Base-by-base conservation (phyloP, 768 basidiomycete genomes). In the Suillus variegatus region DNA sequence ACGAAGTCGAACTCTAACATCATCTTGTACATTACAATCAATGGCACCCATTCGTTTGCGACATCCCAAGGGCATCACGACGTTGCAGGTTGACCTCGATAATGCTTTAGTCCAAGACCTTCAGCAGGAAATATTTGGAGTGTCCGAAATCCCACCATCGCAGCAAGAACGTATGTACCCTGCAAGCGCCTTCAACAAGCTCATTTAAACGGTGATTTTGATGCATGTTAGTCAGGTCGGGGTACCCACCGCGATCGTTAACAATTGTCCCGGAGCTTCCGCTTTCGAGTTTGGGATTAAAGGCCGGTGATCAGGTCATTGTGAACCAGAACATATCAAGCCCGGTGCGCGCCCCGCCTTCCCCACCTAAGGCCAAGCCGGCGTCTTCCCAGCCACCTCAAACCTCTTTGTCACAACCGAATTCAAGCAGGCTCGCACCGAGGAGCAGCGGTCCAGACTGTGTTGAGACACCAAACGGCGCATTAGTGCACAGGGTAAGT, bases 221-320 rank as follows among this genome's bases (percentile, higher is more conserved):
- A 25, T 63, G 58, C 55, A 65, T 13, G 32, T 55, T 65, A 93
- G 92, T 94, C 65, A 93, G 88, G 78, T 81, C 85, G 18, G 94
- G 95, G 46, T 98, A 97, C 75, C 95, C 95, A 4, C 95, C 94
- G 0, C 85, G 83, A 51, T 70, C 86, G 2, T 82, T 97, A 49
- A 88, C 88, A 6, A 77, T 92, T 44, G 80, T 92, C 40, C 90
- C 92, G 4, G 88, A 91, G 66, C 83, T 93, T 28, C 88, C 93
- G 0, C 67, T 97, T 43, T 83, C 89, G 0, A 89, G 90, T 43
- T 84, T 98, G 36, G 93, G 92, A 16, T 82, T 98, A 38, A 82
- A 84, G 64, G 74, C 80, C 18, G 93, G 95, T 2, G 97, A 98
- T 62, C 94, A 95, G 78, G 82, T 99, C 66, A 91, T 97, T 70